A percentile compares a stretch with the other conserved stretches of the same genome.
phyloP scores from a whole-genome alignment of 2,329 filamentous ascomycete species.

The Phialophora tarda region DNA sequence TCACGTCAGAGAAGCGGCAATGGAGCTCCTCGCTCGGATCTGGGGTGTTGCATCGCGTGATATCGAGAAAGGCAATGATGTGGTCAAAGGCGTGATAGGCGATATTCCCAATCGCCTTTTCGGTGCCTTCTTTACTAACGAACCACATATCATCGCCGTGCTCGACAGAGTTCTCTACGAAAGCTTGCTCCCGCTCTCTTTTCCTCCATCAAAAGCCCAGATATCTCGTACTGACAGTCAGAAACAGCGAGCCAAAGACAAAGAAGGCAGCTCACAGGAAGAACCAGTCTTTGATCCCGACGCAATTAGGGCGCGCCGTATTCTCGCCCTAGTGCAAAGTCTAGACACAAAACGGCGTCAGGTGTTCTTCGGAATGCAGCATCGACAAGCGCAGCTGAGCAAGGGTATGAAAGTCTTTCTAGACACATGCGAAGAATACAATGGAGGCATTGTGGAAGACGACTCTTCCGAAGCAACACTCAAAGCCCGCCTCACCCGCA shows the following conservation, averaged over 20 bases:
- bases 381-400: constrained; percentile 74
- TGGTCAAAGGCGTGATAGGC: constrained; percentile 74
- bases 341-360: constrained; percentile 79
- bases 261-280: constrained; percentile 47
- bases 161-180: constrained; percentile 87
- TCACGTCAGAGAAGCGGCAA: constrained; percentile 81
- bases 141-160: constrained; percentile 80
- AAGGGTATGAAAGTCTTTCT: constrained; percentile 77
- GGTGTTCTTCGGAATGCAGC: constrained; percentile 86
- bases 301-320: constrained; percentile 79
- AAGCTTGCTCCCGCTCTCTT: constrained; percentile 84
- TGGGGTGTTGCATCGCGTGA: constrained; percentile 95
- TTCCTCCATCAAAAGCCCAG: constrained; percentile 71
- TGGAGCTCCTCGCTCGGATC: constrained; percentile 80
- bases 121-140: constrained; percentile 88
- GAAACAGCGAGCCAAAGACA: constrained; percentile 57
- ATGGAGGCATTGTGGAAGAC: constrained; percentile 80
- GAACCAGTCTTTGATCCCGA: constrained; percentile 50
- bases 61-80: constrained; percentile 80
- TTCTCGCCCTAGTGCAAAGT: constrained; percentile 78
- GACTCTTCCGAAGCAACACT: constrained; percentile 68
- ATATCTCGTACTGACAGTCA: constrained; percentile 50
- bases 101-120: constrained; percentile 85
- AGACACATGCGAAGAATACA: constrained; percentile 84
- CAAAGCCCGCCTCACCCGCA: constrained; percentile 72